These are phyloP conservation scores for Talaromyces nanjingensis DNA, from an alignment of 495 filamentous ascomycete genomes.

Conservation along the genomic window DNA sequence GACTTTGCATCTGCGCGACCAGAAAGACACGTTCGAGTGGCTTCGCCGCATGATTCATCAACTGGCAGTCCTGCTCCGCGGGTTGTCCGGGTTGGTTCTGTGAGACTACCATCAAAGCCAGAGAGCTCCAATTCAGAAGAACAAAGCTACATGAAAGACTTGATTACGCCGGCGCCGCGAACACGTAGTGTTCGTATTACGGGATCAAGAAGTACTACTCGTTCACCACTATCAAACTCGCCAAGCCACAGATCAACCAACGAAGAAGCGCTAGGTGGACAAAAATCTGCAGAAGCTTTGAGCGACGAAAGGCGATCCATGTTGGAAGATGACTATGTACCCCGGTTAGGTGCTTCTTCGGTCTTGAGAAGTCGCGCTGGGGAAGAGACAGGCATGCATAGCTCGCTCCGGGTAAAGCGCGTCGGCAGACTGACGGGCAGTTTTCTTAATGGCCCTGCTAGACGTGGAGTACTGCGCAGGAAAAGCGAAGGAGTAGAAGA, in stretches of 20 bases:
- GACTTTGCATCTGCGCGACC: slow-evolving; percentile 22
- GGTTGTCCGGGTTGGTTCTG: slow-evolving; percentile 53
- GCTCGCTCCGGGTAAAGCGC: slow-evolving; percentile 66
- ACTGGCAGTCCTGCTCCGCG: slow-evolving; percentile 39
- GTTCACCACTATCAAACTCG: slow-evolving; percentile 34
- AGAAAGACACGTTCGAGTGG: slow-evolving; percentile 31
- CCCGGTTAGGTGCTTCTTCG: slow-evolving; percentile 45
- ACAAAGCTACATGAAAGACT: slow-evolving; percentile 33
- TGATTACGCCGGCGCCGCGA: slow-evolving; percentile 62
- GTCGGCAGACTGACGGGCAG: slow-evolving; percentile 63
- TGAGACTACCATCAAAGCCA: slow-evolving; percentile 26
- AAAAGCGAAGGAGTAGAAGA: slow-evolving; percentile 67
- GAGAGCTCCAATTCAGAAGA: slow-evolving; percentile 25
- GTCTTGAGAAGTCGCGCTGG: slow-evolving; percentile 38
- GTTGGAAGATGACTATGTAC: slow-evolving; percentile 36
- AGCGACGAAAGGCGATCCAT: slow-evolving; percentile 37
- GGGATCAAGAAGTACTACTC: slow-evolving; percentile 25
- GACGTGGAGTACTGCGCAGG: slow-evolving; percentile 59
- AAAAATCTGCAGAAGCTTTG: slow-evolving; percentile 34
- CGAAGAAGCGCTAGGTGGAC: slow-evolving; percentile 25
- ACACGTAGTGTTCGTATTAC: slow-evolving; percentile 57
- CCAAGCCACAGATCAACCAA: slow-evolving; percentile 31
- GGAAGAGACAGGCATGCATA: slow-evolving; percentile 55
- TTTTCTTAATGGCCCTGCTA: slow-evolving; percentile 68
- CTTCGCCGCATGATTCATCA: slow-evolving; percentile 33